phyloP scores from a whole-genome alignment of 345 rosid species.

The Citrus mangshanensis region DNA sequence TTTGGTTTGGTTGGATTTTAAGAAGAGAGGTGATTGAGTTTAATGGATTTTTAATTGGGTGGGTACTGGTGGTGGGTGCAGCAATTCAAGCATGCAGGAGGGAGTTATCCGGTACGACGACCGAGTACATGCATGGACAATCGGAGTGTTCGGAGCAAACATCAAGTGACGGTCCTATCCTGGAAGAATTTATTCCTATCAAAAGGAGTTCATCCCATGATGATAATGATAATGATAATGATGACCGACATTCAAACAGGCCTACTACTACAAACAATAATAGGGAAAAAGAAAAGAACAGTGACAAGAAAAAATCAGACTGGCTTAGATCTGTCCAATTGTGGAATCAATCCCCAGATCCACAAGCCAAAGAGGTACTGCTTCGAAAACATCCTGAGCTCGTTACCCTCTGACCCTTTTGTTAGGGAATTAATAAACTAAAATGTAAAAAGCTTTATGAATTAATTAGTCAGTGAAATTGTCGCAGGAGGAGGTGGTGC shows the following conservation, averaged over 20 bases:
- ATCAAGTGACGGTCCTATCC: constrained; percentile 61
- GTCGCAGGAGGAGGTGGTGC: constrained; percentile 48
- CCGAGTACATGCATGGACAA: constrained; percentile 55
- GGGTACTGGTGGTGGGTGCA: constrained; percentile 21
- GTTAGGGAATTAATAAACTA: constrained; percentile 11
- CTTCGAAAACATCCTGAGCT: not conserved
- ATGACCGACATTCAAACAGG: constrained; percentile 41
- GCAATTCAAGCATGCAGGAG: constrained; percentile 79
- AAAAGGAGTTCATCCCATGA: constrained; percentile 40
- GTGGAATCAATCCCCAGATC: constrained; percentile 82
- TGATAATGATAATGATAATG: constrained; percentile 32
- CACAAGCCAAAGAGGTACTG: constrained; percentile 37
- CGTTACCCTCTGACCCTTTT: not conserved
- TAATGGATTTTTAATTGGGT: not conserved
- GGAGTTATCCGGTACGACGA: constrained; percentile 62
- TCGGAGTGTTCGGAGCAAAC: constrained; percentile 89
- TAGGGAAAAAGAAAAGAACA: constrained; percentile 17
- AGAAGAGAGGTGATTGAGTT: not conserved
- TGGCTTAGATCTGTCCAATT: constrained; percentile 99
- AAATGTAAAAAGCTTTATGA: not conserved
- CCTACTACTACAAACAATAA: constrained; percentile 19
- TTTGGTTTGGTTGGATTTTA: not conserved
- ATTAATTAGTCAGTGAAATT: not conserved
- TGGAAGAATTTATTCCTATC: constrained; percentile 80
- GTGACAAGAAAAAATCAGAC: constrained; percentile 69